Base-by-base conservation (phyloP, 805 yeast species). In the Candida vartiovaarae region DNA sequence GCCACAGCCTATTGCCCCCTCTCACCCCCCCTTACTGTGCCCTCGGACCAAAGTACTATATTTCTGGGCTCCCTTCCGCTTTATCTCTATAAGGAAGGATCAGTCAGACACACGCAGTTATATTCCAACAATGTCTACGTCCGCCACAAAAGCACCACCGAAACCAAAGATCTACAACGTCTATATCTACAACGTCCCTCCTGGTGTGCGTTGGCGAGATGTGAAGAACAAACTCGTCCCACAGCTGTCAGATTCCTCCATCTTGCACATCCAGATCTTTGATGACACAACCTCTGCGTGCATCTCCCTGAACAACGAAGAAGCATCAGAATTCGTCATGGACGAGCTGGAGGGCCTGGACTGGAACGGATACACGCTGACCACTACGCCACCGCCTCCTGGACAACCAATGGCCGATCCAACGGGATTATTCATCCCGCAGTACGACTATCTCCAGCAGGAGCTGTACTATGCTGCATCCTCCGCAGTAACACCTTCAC, bases 201-300 rank as follows among this genome's bases (percentile, higher is more conserved):
- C 45, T 0, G 51, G 43, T 6, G 23, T 38, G 8, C 49, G 42
- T 27, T 55, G 61, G 60, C 47, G 54, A 20, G 52, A 53, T 31
- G 40, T 57, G n/a, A 55, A 54, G 38, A 35, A 35, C 20, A 36
- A 50, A 6, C 41, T 57, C 3, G 38, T 51, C 38, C 34, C 42
- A 35, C 45, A 41, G 32, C 41, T 55, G 38, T 46, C 53, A 6
- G 57, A 55, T 25, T 44, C 52, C 3, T 32, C 46, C 6, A 46
- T 55, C 27, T 40, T 56, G 8, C 54, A 52, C 32, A 55, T 56
- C 36, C 53, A 54, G 45, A 45, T 55, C 7, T 37, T 40, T 28
- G 45, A 40, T n/a, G 38, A 35, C 4, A 6, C 26, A 8, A 36
- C 32, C 5, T 47, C 48, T 20, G 44, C 49, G 3, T 29, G 47